A percentile compares a stretch with the other conserved stretches of the same genome.
These are phyloP conservation scores for Chlorella sp. DNA, from an alignment of 139 green algal species.

Conservation along the genomic window DNA sequence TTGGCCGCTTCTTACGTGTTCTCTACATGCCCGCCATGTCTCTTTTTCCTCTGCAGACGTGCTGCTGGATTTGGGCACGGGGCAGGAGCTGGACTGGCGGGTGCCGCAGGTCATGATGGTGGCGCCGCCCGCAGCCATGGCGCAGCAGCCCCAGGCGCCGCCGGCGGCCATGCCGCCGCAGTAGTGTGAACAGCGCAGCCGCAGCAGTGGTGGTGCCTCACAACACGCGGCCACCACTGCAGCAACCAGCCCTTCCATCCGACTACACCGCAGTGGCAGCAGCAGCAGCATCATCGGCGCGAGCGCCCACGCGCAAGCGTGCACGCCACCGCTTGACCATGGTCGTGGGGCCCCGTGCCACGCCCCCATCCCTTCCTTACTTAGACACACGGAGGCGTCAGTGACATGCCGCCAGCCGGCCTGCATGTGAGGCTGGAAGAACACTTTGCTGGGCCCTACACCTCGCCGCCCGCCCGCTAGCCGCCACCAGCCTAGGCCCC, in stretches of 20 bases:
- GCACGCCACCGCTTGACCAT: no score
- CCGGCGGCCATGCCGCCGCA: background rate
- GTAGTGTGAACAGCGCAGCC: background rate
- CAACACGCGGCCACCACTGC: background rate
- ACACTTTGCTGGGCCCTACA: no score
- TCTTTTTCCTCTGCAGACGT: background rate
- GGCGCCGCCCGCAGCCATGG: background rate
- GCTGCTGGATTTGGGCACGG: constrained; percentile 20
- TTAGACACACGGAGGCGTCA: no score
- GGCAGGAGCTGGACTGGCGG: constrained; percentile 29
- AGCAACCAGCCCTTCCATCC: background rate
- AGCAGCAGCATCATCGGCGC: background rate
- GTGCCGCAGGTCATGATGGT: constrained; percentile 30
- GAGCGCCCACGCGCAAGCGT: background rate
- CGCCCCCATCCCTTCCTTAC: no score
- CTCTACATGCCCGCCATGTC: background rate
- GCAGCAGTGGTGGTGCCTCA: background rate
- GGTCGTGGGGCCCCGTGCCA: no score
- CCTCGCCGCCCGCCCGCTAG: no score
- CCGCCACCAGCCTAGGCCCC: no score
- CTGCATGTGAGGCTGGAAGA: no score
- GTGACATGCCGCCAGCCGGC: no score
- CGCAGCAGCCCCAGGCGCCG: constrained; percentile 2
- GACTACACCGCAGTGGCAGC: background rate
- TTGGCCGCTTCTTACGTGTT: no score